Conservation (phyloP, 768 basidiomycete species). For the Rhizopogon sp. region DNA sequence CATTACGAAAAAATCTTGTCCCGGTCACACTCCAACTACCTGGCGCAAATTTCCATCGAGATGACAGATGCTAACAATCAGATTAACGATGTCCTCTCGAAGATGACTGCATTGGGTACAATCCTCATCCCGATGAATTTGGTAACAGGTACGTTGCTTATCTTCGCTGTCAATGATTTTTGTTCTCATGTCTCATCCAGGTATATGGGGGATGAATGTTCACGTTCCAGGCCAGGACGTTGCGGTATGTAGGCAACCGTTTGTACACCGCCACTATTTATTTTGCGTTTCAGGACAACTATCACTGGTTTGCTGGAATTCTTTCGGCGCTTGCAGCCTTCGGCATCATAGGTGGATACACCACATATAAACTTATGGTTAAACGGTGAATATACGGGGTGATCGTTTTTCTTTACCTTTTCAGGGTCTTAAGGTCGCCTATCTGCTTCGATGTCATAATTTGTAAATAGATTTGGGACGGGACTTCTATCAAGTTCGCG, state of each 20-base stretch:
- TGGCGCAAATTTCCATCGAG: slow-evolving; percentile 99
- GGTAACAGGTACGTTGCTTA: slow-evolving; percentile 64
- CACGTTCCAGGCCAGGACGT: slow-evolving; percentile 85
- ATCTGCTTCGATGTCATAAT: neutral
- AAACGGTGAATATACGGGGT: slow-evolving; percentile 21
- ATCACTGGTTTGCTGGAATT: slow-evolving; percentile 85
- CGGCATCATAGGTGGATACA: slow-evolving; percentile 76
- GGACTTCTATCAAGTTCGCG: neutral
- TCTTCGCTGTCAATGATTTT: neutral
- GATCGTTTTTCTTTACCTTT: neutral
- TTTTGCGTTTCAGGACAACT: slow-evolving; percentile 32
- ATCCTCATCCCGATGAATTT: slow-evolving; percentile 97
- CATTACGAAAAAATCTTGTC: slow-evolving; percentile 99
- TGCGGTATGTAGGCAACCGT: slow-evolving; percentile 23
- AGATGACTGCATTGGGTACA: slow-evolving; percentile 96
- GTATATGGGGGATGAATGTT: slow-evolving; percentile 99
- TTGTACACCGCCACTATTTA: neutral
- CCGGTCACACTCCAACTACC: slow-evolving; percentile 97
- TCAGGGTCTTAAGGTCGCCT: neutral
- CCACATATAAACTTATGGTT: slow-evolving; percentile 75
- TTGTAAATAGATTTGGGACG: neutral
- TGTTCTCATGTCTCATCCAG: slow-evolving; percentile 26
- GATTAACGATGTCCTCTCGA: slow-evolving; percentile 97
- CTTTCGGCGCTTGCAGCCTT: slow-evolving; percentile 77
- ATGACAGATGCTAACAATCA: slow-evolving; percentile 99